These are phyloP conservation scores for Eruca vesicaria DNA, from an alignment of 441 rosid species.

Conservation along the genomic window DNA sequence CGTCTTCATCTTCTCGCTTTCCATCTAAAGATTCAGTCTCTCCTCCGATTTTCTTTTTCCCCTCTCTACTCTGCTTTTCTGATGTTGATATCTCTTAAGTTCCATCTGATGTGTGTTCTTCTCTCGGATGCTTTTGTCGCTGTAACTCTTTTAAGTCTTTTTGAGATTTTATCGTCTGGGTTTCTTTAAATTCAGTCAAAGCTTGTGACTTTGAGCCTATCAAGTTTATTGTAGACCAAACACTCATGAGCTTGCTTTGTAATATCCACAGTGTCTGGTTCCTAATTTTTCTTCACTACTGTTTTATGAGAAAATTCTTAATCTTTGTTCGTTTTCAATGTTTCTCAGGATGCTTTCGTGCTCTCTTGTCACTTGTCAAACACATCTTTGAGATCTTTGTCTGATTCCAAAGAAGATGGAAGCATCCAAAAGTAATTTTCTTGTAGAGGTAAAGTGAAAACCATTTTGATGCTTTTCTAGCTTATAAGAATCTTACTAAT, in stretches of 20 bases:
- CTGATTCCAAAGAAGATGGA: conserved; percentile 16
- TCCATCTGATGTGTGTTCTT: conserved; percentile 15
- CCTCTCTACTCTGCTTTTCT: conserved; percentile 9
- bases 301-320: neutral
- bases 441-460: conserved; percentile 50
- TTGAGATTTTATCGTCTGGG: conserved; percentile 11
- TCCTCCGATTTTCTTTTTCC: conserved; percentile 23
- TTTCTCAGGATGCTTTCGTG: conserved; percentile 17
- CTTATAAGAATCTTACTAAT: conserved; percentile 1
- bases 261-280: conserved; percentile 7
- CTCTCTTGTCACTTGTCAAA: neutral
- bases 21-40: conserved; percentile 7
- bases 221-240: conserved; percentile 22
- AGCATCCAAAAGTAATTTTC: conserved; percentile 35
- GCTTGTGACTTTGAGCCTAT: conserved; percentile 12
- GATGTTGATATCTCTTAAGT: conserved; percentile 25
- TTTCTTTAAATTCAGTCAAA: conserved; percentile 4
- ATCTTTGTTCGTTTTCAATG: conserved; percentile 5
- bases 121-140: neutral
- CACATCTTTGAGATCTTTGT: neutral
- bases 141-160: neutral
- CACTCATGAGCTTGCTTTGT: neutral
- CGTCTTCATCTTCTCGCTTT: conserved; percentile 34
- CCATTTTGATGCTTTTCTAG: conserved; percentile 11
- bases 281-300: neutral